These are phyloP conservation scores for Exophiala dermatitidis DNA, from an alignment of 2,329 filamentous ascomycete genomes.

Conservation along the genomic window DNA sequence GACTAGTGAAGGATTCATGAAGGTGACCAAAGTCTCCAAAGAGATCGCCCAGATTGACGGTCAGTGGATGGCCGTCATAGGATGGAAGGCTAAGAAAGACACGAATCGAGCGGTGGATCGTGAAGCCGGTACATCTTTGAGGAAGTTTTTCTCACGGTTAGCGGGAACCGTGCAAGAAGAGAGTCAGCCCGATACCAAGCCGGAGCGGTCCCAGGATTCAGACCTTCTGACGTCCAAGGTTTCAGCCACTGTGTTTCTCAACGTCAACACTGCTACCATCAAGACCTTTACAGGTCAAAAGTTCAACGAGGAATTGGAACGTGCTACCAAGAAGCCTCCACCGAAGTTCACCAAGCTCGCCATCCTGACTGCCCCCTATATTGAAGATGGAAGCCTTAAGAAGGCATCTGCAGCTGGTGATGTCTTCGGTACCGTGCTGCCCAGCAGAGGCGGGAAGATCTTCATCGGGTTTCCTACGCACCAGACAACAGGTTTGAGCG, in stretches of 20 bases:
- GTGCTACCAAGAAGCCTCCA: slow-evolving; percentile 94
- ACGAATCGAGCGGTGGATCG: slow-evolving; percentile 35
- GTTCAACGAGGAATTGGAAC: slow-evolving; percentile 79
- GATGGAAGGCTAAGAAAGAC: slow-evolving; percentile 61
- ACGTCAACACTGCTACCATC: slow-evolving; percentile 77
- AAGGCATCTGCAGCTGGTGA: slow-evolving; percentile 43
- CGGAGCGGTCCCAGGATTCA: slow-evolving; percentile 45
- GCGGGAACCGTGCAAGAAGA: slow-evolving; percentile 42
- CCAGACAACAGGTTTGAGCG: slow-evolving; percentile 87
- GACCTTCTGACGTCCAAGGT: slow-evolving; percentile 58
- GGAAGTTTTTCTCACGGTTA: slow-evolving; percentile 74
- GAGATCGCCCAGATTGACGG: slow-evolving; percentile 91
- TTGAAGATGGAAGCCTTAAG: slow-evolving; percentile 40
- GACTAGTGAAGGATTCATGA: slow-evolving; percentile 85
- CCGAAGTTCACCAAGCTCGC: slow-evolving; percentile 80
- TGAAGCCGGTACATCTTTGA: slow-evolving; percentile 54
- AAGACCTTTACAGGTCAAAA: slow-evolving; percentile 64
- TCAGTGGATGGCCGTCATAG: slow-evolving; percentile 76
- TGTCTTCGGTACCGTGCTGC: slow-evolving; percentile 83
- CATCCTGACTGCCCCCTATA: slow-evolving; percentile 84
- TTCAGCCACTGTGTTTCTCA: slow-evolving; percentile 75
- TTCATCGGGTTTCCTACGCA: slow-evolving; percentile 98
- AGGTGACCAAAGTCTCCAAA: slow-evolving; percentile 67
- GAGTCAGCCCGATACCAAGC: slow-evolving; percentile 32
- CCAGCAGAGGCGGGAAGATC: slow-evolving; percentile 79